Percentiles rank a stretch among this genome's conserved stretches.
Evolutionary conservation across 2,329 filamentous ascomycete genomes (phyloP).

Genomic region (Ilyonectria robusta): DNA sequence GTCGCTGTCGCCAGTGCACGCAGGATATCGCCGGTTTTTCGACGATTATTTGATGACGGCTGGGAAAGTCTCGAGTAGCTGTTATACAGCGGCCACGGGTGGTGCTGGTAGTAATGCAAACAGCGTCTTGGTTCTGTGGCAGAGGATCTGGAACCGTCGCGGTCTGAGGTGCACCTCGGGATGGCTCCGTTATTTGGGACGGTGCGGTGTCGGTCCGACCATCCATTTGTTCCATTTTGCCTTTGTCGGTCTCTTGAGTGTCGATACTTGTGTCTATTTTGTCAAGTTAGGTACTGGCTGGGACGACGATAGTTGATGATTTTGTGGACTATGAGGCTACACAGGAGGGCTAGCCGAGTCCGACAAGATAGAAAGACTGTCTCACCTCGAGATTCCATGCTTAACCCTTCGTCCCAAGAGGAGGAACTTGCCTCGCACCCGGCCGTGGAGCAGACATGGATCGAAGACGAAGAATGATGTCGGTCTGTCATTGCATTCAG

Average conservation of each 20-base stretch:
- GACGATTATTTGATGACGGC: constrained; percentile 31
- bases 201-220: neutral
- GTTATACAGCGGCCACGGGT: constrained; percentile 41
- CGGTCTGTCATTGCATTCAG: neutral
- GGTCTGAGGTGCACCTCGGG: neutral
- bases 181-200: neutral
- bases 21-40: constrained; percentile 41
- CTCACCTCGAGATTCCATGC: neutral
- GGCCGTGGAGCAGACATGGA: neutral
- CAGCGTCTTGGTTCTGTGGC: constrained; percentile 28
- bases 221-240: neutral
- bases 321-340: neutral
- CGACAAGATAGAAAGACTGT: neutral
- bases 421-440: neutral
- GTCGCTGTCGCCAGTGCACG: constrained; percentile 19
- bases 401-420: neutral
- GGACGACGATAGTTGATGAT: too few species aligned
- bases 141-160: neutral
- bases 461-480: neutral
- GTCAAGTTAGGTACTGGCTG: neutral
- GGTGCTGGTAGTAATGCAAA: constrained; percentile 26
- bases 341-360: neutral
- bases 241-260: neutral
- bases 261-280: neutral
- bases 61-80: constrained; percentile 25